Percentiles rank a stretch among this genome's conserved stretches.
Evolutionary conservation across 768 basidiomycete species (phyloP).

Genomic region (Mycena maculata): DNA sequence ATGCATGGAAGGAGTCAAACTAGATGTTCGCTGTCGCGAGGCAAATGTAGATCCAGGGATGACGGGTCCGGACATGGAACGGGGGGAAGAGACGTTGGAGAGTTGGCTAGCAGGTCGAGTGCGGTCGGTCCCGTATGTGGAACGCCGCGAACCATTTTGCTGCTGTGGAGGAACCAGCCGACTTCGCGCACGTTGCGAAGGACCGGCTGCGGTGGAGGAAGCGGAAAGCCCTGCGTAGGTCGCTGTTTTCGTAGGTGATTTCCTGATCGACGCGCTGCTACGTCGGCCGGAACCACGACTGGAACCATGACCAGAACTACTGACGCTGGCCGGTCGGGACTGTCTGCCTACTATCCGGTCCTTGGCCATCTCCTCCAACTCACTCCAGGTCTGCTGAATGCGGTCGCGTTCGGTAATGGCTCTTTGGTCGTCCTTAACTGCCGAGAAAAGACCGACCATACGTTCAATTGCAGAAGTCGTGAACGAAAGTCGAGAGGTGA

Average conservation of each 20-base stretch:
- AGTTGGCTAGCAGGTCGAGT: constrained; percentile 69
- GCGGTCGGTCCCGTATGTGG: constrained; percentile 56
- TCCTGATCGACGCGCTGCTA: constrained; percentile 60
- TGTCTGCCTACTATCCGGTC: constrained; percentile 71
- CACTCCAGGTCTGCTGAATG: constrained; percentile 83
- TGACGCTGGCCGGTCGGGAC: constrained; percentile 73
- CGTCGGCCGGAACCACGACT: constrained; percentile 66
- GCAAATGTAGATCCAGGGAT: constrained; percentile 78
- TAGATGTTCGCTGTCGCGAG: constrained; percentile 85
- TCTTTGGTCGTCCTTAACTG: constrained; percentile 68
- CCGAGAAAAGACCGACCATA: constrained; percentile 54
- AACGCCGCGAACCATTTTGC: constrained; percentile 28
- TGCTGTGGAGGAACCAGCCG: constrained; percentile 59
- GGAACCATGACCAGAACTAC: constrained; percentile 67
- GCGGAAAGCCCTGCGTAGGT: constrained; percentile 55
- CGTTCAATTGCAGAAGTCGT: constrained; percentile 64
- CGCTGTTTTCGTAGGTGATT: constrained; percentile 44
- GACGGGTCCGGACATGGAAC: constrained; percentile 80
- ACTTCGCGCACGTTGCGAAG: constrained; percentile 47
- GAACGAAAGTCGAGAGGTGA: constrained; percentile 71
- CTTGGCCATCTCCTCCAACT: constrained; percentile 83
- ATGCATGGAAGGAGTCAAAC: constrained; percentile 58
- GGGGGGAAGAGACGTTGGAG: constrained; percentile 63
- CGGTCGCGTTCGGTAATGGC: constrained; percentile 70
- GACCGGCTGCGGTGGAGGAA: constrained; percentile 44